Percentiles rank a stretch among this genome's conserved stretches.
These are phyloP conservation scores for Hippophae rhamnoides DNA, from an alignment of 306 rosid species.

Conservation along the genomic window DNA sequence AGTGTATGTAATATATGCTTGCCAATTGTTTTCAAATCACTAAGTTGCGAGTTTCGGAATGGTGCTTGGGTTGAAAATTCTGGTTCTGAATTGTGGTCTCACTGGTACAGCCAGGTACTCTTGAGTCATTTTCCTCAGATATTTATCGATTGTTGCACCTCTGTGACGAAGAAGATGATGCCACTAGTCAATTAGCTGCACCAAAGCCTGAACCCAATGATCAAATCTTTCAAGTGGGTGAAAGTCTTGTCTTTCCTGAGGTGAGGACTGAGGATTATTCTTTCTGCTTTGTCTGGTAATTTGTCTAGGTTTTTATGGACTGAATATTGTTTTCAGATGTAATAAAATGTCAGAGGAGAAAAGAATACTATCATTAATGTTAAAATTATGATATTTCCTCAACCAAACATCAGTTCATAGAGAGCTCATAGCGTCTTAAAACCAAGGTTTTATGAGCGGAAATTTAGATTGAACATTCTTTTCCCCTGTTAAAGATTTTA, in stretches of 20 bases:
- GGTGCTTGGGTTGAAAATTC: conserved; percentile 25
- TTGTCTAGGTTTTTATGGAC: too few relatives aligned
- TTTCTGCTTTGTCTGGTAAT: neutral
- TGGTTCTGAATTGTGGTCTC: conserved; percentile 39
- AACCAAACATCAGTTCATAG: too few relatives aligned
- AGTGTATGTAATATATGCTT: conserved; percentile 8
- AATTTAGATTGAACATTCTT: too few relatives aligned
- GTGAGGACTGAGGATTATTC: conserved; percentile 27
- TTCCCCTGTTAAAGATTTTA: too few relatives aligned
- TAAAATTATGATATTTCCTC: too few relatives aligned
- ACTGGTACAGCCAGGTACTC: conserved; percentile 74
- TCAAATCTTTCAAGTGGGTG: conserved; percentile 54
- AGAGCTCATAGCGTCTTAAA: too few relatives aligned
- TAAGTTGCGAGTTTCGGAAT: conserved; percentile 19
- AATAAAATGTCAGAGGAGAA: too few relatives aligned
- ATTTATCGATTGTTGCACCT: conserved; percentile 83
- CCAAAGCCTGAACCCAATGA: conserved; percentile 80
- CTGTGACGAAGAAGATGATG: conserved; percentile 98
- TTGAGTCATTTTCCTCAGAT: conserved; percentile 94
- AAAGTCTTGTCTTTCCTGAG: conserved; percentile 45
- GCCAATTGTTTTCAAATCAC: conserved; percentile 12
- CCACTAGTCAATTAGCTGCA: conserved; percentile 81
- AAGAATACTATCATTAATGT: too few relatives aligned
- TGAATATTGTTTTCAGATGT: too few relatives aligned
- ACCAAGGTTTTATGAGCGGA: too few relatives aligned